Conservation (phyloP, 441 rosid genomes). For the Iberis amara region DNA sequence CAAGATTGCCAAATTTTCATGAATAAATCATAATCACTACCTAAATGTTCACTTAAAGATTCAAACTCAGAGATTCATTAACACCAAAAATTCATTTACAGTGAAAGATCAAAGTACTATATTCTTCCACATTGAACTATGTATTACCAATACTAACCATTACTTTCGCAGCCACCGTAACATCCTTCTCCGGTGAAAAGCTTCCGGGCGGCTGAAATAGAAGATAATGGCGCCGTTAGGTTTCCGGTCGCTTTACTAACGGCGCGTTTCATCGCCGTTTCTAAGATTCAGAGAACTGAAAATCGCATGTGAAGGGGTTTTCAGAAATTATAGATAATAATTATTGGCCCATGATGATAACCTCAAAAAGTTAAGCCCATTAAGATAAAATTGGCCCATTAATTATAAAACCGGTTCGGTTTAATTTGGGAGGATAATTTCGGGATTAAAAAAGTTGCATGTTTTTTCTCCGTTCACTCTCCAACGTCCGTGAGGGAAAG, state of each 20-base stretch:
- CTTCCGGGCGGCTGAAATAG: background rate
- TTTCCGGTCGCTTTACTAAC: slow-evolving; percentile 4
- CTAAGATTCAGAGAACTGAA: slow-evolving; percentile 18
- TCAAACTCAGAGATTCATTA: background rate
- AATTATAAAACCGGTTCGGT: slow-evolving; percentile 20
- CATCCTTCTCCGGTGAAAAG: slow-evolving; percentile 14
- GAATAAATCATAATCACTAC: no score
- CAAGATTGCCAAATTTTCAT: background rate
- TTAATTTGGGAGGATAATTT: slow-evolving; percentile 19
- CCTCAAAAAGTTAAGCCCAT: background rate
- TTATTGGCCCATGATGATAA: background rate
- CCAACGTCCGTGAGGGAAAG: slow-evolving; percentile 31
- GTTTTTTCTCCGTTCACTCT: slow-evolving; percentile 21
- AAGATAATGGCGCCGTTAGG: background rate
- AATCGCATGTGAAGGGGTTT: no score
- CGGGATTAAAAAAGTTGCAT: slow-evolving; percentile 25
- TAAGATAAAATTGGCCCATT: slow-evolving; percentile 10
- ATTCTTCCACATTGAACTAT: background rate
- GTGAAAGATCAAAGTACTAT: background rate
- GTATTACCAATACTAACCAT: slow-evolving; percentile 19
- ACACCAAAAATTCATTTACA: background rate
- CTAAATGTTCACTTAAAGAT: background rate
- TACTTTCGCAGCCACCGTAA: background rate
- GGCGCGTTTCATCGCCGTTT: slow-evolving; percentile 21
- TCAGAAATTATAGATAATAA: no score